Evolutionary conservation across 2,329 filamentous ascomycete species (phyloP), one percentile per base, ranked within the genome.

Genomic region (Ceratocystis albifundus): DNA sequence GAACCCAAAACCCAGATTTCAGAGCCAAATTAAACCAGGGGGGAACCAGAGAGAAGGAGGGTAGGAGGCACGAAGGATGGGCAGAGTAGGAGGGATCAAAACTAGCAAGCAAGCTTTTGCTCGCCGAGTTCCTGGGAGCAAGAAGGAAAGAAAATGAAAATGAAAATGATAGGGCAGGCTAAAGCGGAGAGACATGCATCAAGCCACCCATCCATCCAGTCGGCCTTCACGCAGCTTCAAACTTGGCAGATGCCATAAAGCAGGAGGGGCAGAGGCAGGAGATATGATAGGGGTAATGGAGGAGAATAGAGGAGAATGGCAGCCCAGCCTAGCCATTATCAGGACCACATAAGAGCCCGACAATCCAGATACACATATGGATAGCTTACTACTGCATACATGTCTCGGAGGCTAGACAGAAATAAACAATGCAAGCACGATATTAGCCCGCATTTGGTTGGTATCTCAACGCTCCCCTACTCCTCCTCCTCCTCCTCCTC

Each of bases 231-330:
- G 32, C 30, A 12, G 17, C 53, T 57, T 57, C 22, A 22, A 28
- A 57, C 55, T n/a, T 32, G 55, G 32, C 25, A 59, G 28, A 25
- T 59, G 55, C 55, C 55, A 59, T 59, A 36, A 59, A 32, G 28
- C 17, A 59, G 28, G 55, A 59, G 30, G 5, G 30, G 30, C 30
- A 2, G 30, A 32, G 28, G 53, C 5, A 5, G 7, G 48, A 36
- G 32, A 36, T 10, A 41, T 41, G 36, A 41, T 41, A 41, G 36
- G 36, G 36, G 36, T 12, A 41, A 41, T 41, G 36, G 36, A 41
- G 36, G 36, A 10, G 32, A 8, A 36, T 8, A 7, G 32, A 36
- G 32, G 32, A 8, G 36, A 12, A 41, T 12, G 36, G 10, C 36
- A 41, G 36, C 12, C 20, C 20, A 53, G 20, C 48, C 48, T 25